phyloP scores from a whole-genome alignment of 1,284 basidiomycete species.

The Apiotrichum sp. region DNA sequence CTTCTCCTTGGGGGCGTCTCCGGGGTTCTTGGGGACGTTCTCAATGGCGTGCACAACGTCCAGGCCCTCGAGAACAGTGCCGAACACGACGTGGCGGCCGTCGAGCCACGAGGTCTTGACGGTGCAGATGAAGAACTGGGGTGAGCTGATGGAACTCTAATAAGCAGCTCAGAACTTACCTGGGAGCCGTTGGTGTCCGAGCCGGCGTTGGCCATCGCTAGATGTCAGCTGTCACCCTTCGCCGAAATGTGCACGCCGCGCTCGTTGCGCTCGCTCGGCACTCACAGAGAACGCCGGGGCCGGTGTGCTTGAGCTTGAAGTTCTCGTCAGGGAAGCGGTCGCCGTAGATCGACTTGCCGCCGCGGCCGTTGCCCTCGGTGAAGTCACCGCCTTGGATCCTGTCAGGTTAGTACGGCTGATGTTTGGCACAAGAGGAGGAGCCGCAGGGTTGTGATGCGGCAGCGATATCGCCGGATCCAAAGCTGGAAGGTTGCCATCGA shows the following conservation, averaged over 20 bases:
- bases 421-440: too few species aligned
- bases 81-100: constrained; percentile 67
- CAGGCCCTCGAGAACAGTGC: constrained; percentile 83
- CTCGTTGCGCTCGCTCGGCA: not conserved
- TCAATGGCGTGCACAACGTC: constrained; percentile 70
- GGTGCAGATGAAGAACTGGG: constrained; percentile 64
- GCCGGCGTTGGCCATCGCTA: constrained; percentile 81
- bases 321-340: constrained; percentile 63
- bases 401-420: constrained; percentile 1
- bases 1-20: constrained; percentile 64
- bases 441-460: too few species aligned
- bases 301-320: constrained; percentile 84
- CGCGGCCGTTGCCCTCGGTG: constrained; percentile 59
- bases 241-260: too few species aligned
- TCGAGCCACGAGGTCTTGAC: constrained; percentile 62
- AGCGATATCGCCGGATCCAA: too few species aligned
- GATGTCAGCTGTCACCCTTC: constrained; percentile 3
- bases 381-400: constrained; percentile 68
- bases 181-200: constrained; percentile 47
- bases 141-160: not conserved
- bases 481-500: too few species aligned
- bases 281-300: constrained; percentile 65
- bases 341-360: constrained; percentile 59
- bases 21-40: constrained; percentile 57
- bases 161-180: constrained; percentile 6